A percentile compares a stretch with the other conserved stretches of the same genome.
Evolutionary conservation across 2,329 filamentous ascomycete genomes (phyloP).

Genomic region (Penicillium glabrum): DNA sequence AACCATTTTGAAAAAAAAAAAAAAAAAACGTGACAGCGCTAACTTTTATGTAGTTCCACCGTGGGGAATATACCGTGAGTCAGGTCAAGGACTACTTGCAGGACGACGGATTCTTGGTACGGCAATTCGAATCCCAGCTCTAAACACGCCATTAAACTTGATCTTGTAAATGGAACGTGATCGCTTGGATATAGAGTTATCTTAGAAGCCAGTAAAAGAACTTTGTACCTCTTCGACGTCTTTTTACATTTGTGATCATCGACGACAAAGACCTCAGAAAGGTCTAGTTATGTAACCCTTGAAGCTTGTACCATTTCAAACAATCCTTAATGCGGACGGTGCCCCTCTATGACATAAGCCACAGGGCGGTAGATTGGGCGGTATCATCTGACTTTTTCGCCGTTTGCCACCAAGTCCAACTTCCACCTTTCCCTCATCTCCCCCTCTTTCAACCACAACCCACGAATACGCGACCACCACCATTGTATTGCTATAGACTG

Average conservation of each 20-base stretch:
- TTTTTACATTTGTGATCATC: background rate
- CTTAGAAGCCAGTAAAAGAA: background rate
- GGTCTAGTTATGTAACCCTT: background rate
- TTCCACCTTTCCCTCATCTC: background rate
- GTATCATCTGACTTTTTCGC: constrained; percentile 22
- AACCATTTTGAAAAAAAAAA: background rate
- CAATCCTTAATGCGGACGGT: background rate
- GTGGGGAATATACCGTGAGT: constrained; percentile 89
- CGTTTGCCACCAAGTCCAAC: constrained; percentile 6
- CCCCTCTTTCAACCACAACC: background rate
- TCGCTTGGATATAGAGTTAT: background rate
- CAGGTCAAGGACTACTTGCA: constrained; percentile 85
- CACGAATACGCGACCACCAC: background rate
- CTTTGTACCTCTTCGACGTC: background rate
- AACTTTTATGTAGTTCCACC: constrained; percentile 66
- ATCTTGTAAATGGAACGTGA: background rate
- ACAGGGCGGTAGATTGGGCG: constrained; percentile 14
- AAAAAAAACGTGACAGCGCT: background rate
- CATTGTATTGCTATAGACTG: background rate
- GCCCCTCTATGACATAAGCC: background rate
- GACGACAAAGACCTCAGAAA: background rate
- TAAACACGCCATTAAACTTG: constrained; percentile 1
- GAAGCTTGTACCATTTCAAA: too few species aligned
- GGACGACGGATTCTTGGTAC: constrained; percentile 71
- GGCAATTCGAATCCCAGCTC: constrained; percentile 64